These are phyloP conservation scores for Colletotrichum chlorophyti DNA, from an alignment of 2,329 filamentous ascomycete species.

Conservation along the genomic window DNA sequence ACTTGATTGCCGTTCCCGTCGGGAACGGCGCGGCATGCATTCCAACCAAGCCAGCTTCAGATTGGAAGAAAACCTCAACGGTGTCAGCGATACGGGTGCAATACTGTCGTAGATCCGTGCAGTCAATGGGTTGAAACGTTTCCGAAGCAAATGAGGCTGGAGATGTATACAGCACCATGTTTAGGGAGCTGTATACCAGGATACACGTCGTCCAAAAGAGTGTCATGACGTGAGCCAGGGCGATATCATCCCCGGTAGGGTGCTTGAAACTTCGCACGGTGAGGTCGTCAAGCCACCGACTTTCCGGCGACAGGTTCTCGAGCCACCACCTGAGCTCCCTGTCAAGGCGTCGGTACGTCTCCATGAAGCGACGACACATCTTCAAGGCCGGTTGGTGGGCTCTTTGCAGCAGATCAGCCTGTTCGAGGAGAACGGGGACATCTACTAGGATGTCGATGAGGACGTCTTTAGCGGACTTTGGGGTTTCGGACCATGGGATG, in stretches of 20 bases:
- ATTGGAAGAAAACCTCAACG: constrained; percentile 19
- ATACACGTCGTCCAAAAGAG: constrained; percentile 16
- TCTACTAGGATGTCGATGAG: constrained; percentile 39
- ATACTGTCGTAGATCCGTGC: constrained; percentile 2
- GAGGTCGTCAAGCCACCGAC: not conserved
- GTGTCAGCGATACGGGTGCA: constrained; percentile 19
- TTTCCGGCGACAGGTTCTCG: not conserved
- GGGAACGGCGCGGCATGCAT: constrained; percentile 13
- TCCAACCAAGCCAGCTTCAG: constrained; percentile 11
- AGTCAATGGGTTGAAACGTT: not conserved
- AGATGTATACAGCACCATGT: not conserved
- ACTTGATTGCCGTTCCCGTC: constrained; percentile 14
- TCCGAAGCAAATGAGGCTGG: not conserved
- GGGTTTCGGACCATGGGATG: constrained; percentile 36
- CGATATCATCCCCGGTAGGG: constrained; percentile 12
- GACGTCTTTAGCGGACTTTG: constrained; percentile 37
- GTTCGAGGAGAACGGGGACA: constrained; percentile 34
- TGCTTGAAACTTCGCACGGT: not conserved
- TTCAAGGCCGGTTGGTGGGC: not conserved
- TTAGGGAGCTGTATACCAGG: constrained; percentile 11
- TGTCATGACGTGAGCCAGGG: constrained; percentile 6
- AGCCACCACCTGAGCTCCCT: constrained; percentile 2
- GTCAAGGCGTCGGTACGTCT: constrained; percentile 10
- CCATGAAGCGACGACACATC: not conserved
- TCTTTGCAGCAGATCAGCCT: constrained; percentile 34